These are phyloP conservation scores for Trichoderma arundinaceum DNA, from an alignment of 2,329 filamentous ascomycete genomes.

Conservation along the genomic window DNA sequence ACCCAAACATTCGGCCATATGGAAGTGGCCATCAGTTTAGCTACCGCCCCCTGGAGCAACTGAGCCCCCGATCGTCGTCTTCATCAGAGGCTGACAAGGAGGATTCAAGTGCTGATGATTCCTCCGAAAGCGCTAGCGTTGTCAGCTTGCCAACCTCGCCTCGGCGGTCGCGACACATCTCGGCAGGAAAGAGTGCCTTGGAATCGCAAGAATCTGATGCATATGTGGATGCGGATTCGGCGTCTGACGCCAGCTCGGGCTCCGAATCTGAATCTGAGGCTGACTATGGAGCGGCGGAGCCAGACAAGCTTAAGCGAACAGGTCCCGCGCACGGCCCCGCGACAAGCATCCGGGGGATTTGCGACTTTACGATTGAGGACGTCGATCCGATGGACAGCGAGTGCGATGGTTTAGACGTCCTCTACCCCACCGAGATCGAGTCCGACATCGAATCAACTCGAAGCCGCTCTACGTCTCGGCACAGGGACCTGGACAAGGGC, in stretches of 20 bases:
- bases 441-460: conserved; percentile 47
- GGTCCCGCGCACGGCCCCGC: conserved; percentile 24
- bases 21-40: conserved; percentile 52
- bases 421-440: conserved; percentile 53
- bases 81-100: conserved; percentile 35
- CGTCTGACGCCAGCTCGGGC: conserved; percentile 34
- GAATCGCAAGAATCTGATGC: conserved; percentile 33
- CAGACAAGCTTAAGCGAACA: conserved; percentile 29
- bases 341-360: conserved; percentile 34
- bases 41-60: conserved; percentile 47
- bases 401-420: conserved; percentile 49
- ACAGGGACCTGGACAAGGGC: conserved; percentile 48
- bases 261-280: conserved; percentile 28
- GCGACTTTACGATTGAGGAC: conserved; percentile 53
- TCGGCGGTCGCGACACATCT: conserved; percentile 32
- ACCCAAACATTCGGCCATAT: conserved; percentile 51
- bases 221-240: conserved; percentile 36
- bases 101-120: conserved; percentile 40
- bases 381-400: conserved; percentile 55
- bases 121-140: conserved; percentile 40
- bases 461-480: conserved; percentile 45
- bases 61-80: conserved; percentile 47
- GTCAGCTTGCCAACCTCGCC: conserved; percentile 39
- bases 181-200: conserved; percentile 25
- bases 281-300: conserved; percentile 36